phyloP scores from a whole-genome alignment of 139 green algal species.

The Astrephomene gubernaculifera region DNA sequence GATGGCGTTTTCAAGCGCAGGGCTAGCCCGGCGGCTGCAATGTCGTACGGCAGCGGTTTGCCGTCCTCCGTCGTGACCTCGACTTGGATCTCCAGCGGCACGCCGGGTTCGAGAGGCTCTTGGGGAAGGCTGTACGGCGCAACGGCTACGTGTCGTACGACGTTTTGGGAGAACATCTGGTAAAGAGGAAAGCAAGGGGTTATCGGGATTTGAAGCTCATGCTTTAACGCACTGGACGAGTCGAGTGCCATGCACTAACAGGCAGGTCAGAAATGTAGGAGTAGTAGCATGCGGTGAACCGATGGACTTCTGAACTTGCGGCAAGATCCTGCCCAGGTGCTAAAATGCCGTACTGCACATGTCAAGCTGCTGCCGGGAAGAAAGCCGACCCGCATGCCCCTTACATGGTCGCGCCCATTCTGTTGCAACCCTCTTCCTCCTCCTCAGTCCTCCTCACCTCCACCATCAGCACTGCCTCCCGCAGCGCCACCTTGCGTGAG shows the following conservation, averaged over 20 bases:
- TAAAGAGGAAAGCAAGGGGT: no score
- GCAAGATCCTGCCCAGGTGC: no score
- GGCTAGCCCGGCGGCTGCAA: conserved; percentile 39
- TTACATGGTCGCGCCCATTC: no score
- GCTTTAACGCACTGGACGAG: no score
- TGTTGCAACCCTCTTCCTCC: no score
- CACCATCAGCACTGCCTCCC: conserved; percentile 11
- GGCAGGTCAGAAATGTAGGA: not conserved
- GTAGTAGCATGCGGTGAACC: not conserved
- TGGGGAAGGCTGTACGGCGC: conserved; percentile 38
- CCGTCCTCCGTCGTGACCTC: conserved; percentile 65
- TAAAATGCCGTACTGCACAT: no score
- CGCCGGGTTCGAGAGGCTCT: conserved; percentile 37
- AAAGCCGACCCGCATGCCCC: no score
- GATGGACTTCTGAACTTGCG: no score
- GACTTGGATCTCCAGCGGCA: conserved; percentile 45
- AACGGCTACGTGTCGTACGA: conserved; percentile 44
- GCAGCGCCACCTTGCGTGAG: conserved; percentile 66
- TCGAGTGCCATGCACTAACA: no score
- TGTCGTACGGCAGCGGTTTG: conserved; percentile 46
- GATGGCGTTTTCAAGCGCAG: conserved; percentile 52
- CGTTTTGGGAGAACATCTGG: conserved; percentile 35
- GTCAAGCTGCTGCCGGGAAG: no score
- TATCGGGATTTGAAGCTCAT: no score
- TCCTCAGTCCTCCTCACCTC: no score